Evolutionary conservation across 148 eudicot genomes (phyloP), one percentile per base, ranked within the genome.

Genomic region (Rheum nobile): DNA sequence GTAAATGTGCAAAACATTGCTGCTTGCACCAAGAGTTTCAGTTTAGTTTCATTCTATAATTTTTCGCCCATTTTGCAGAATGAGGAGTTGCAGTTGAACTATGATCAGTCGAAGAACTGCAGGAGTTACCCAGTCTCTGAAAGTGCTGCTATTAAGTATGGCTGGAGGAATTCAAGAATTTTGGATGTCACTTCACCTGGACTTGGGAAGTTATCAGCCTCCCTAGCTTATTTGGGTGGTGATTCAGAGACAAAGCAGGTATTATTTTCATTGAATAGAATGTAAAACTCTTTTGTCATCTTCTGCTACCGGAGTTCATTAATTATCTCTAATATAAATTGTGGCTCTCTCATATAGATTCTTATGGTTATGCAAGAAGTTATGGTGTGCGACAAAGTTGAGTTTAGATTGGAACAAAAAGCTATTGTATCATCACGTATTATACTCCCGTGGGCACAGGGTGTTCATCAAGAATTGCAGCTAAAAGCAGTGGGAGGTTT

Each of bases 371-470:
- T 84, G 77, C 96, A 93, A 86, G 96, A 93, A 86, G 82, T 90
- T 65, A 86, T 86, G 96, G 96, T 90, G 29, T 93, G 98, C 71
- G 80, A 83, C 52, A 85, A 79, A 83, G 92, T 93, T 41, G 84
- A 77, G 80, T 79, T 85, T 71, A 82, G 57, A 72, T 79, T 75
- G 72, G 80, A 76, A 71, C 75, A 79, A 72, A 67, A 68, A 48
- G 75, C 74, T 82, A 75, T 75, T 69, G 74, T 47, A 67, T 72
- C 79, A 72, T 65, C 87, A 41, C 79, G 76, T 57, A 83, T 93
- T 77, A 77, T 87, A 73, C 94, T 93, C 73, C 98, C 98, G 2
- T 90, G 98, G 96, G 88, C 89, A 29, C 90, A 90, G 31, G 84
- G 79, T 71, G 78, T 93, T 61, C 77, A 84, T 78, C 98, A 93